A percentile compares a stretch with the other conserved stretches of the same genome.
Evolutionary conservation across 148 eudicot genomes (phyloP).

Genomic region (Rhododendron ovatum): DNA sequence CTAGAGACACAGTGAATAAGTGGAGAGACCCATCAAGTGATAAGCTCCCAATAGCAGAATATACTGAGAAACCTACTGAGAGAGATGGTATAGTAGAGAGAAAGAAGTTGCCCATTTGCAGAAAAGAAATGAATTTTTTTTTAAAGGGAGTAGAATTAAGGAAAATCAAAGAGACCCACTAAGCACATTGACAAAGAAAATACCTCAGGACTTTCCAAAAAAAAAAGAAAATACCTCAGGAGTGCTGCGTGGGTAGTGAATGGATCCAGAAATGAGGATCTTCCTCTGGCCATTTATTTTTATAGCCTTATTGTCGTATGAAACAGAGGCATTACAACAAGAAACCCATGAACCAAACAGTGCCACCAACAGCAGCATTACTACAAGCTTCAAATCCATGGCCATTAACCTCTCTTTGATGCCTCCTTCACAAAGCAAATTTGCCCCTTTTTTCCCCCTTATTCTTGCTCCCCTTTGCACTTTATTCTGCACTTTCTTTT

Average conservation of each 20-base stretch:
- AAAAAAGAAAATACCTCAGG: slow-evolving; percentile 58
- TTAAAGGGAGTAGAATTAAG: background rate
- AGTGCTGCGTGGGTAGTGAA: slow-evolving; percentile 91
- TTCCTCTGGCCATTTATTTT: slow-evolving; percentile 69
- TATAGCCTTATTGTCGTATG: slow-evolving; percentile 68
- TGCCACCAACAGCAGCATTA: slow-evolving; percentile 30
- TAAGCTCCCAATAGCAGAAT: background rate
- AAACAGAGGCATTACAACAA: slow-evolving; percentile 48
- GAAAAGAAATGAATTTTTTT: background rate
- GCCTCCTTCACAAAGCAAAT: slow-evolving; percentile 23
- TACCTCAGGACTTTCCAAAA: slow-evolving; percentile 56
- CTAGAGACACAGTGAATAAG: background rate
- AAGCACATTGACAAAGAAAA: slow-evolving; percentile 2
- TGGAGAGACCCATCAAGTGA: background rate
- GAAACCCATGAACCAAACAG: slow-evolving; percentile 32
- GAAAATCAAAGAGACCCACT: background rate
- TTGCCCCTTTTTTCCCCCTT: slow-evolving; percentile 18
- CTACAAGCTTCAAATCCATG: slow-evolving; percentile 28
- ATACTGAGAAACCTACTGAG: background rate
- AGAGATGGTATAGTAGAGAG: slow-evolving; percentile 2
- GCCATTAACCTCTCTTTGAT: slow-evolving; percentile 12
- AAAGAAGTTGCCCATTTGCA: background rate
- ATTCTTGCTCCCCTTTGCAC: slow-evolving; percentile 16
- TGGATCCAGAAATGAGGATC: slow-evolving; percentile 91
- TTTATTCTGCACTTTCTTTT: slow-evolving; percentile 45